A percentile compares a stretch with the other conserved stretches of the same genome.
These are phyloP conservation scores for Tolypocladium pustulatum DNA, from an alignment of 2,329 filamentous ascomycete species.

Conservation along the genomic window DNA sequence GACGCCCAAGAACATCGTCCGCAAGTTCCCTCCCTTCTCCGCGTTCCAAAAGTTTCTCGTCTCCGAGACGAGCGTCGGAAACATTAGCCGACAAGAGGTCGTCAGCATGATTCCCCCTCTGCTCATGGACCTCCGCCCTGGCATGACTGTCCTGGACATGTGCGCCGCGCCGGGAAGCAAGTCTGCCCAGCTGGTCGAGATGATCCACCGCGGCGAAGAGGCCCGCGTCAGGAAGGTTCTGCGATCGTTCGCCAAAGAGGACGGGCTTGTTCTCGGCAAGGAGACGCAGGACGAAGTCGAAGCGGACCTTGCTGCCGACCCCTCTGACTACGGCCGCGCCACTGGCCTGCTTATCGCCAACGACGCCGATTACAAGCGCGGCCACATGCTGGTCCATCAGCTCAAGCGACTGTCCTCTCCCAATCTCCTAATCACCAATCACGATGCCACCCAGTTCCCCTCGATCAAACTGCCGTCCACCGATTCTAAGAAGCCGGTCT, in stretches of 20 bases:
- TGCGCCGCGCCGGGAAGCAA: conserved; percentile 97
- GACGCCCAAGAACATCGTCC: conserved; percentile 89
- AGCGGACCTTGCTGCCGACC: conserved; percentile 45
- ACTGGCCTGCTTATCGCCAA: conserved; percentile 92
- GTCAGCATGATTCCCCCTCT: conserved; percentile 98
- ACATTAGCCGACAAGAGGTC: conserved; percentile 94
- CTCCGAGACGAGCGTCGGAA: conserved; percentile 91
- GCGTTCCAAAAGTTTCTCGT: conserved; percentile 97
- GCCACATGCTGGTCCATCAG: conserved; percentile 95
- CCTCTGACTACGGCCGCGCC: conserved; percentile 70
- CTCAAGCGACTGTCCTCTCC: conserved; percentile 94
- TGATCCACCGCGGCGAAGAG: conserved; percentile 89
- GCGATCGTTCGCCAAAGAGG: conserved; percentile 49
- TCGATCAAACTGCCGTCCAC: conserved; percentile 70
- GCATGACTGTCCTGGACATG: conserved; percentile 89
- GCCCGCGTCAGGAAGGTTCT: conserved; percentile 66
- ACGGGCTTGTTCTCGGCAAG: conserved; percentile 40
- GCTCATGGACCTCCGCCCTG: conserved; percentile 80
- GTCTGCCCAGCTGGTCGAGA: conserved; percentile 87
- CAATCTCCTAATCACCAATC: conserved; percentile 93
- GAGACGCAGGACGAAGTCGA: conserved; percentile 37
- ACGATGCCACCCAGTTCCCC: conserved; percentile 92
- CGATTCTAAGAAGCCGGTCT: conserved; percentile 48
- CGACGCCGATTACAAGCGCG: conserved; percentile 91
- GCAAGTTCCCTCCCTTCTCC: conserved; percentile 87